Evolutionary conservation across 2,329 filamentous ascomycete genomes (phyloP), one percentile per base, ranked within the genome.

Genomic region (Camillea tinctor): DNA sequence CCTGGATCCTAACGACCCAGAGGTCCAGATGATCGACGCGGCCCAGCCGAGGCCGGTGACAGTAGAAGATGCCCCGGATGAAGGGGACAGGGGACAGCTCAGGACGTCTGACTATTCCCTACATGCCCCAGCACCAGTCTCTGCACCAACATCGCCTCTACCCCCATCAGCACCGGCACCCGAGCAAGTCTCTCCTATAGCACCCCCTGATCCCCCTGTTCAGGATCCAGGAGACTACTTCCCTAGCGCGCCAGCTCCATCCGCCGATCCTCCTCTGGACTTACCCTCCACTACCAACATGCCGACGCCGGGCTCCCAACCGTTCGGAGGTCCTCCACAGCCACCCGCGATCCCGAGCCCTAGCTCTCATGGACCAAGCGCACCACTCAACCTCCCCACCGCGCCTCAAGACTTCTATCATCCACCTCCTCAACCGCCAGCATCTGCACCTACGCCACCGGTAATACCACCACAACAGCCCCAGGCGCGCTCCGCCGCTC

Each of bases 1-100:
- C 1, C 75, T 89, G n/a, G 86, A 88, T 67, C 82, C 84, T 1
- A 81, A 83, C 57, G 88, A 92, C 62, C 84, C 87, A 1, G 88
- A 90, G 55, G 84, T 90, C 1, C 82, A 84, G 68, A 75, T 79
- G 50, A 76, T 87, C 55, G 79, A 74, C 36, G 62, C 73, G 71
- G 0, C 69, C 63, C 51, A 68, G 22, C 74, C 77, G 1, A 76
- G 74, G 13, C 75, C 77, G 0, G 80, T 76, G 15, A 80, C 79
- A 4, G 77, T 82, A 36, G 85, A 89, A 60, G 84, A 87, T 54
- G 79, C 73, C 0, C 77, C 81, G 0, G 83, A 86, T 53, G 74
- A 75, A 2, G 78, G 77, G 2, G 71, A 69, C 26, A 74, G 57
- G 15, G 62, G 30, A 54, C 68, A 65, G 9, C 57, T 54, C n/a